phyloP scores from a whole-genome alignment of 257 asterid species.

The Marsdenia floribunda region DNA sequence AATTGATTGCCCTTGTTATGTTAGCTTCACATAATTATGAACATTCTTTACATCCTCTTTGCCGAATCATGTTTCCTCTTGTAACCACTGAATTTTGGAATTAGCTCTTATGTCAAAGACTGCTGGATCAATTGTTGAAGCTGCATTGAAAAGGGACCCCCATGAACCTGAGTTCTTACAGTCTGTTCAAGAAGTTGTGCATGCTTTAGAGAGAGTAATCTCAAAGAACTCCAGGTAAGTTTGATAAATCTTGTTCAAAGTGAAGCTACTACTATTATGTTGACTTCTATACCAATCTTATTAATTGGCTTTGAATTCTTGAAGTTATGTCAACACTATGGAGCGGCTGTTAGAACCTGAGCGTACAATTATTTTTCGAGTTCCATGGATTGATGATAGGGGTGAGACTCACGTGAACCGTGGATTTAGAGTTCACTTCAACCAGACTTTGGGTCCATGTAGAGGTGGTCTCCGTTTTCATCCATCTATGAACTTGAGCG shows the following conservation, averaged over 20 bases:
- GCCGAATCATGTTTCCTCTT: conserved; percentile 4
- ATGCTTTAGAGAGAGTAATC: conserved; percentile 93
- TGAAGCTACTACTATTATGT: background rate
- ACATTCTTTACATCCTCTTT: background rate
- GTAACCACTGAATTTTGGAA: conserved; percentile 33
- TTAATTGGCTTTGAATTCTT: conserved; percentile 22
- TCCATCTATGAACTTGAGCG: conserved; percentile 85
- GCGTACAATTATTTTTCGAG: conserved; percentile 79
- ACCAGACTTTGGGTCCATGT: conserved; percentile 97
- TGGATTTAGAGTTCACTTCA: conserved; percentile 88
- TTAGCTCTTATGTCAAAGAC: conserved; percentile 96
- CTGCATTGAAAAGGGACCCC: conserved; percentile 94
- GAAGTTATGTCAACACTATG: conserved; percentile 86
- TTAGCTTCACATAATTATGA: background rate
- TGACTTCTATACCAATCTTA: background rate
- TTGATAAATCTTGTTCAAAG: conserved; percentile 7
- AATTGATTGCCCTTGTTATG: background rate
- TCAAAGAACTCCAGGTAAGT: conserved; percentile 87
- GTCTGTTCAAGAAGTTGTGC: conserved; percentile 91
- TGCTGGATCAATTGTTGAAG: conserved; percentile 98
- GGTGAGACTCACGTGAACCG: conserved; percentile 95
- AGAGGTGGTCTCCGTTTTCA: conserved; percentile 98
- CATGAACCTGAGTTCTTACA: conserved; percentile 89
- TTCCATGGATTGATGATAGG: conserved; percentile 97
- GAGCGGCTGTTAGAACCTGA: conserved; percentile 97